Base-by-base conservation (phyloP, 2,329 filamentous ascomycete species). In the Aspergillus luchuensis region DNA sequence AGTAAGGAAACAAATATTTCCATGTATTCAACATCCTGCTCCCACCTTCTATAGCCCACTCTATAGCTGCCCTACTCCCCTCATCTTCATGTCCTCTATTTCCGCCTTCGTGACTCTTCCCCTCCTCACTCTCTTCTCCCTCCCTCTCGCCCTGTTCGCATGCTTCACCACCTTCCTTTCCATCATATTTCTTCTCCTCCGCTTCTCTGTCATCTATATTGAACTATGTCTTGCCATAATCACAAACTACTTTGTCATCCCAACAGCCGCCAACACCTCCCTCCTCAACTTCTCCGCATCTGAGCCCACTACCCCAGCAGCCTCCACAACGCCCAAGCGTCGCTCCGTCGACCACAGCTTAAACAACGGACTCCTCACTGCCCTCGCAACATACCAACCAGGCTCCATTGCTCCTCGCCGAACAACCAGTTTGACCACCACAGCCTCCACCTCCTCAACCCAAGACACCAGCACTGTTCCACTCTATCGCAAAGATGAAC, bases 131-230 rank as follows among this genome's bases (percentile, higher is more conserved):
- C 64, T 89, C 64, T 79, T 88, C 68, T 87, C 87, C 21, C 76
- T 89, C 11, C 88, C 88, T 8, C 80, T 90, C 56, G 81, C 85
- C 66, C 71, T 89, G 53, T 83, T 87, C 57, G 88, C 88, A 56
- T 83, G 82, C 63, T 76, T 89, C 64, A 90, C 88, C 33, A 87
- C 87, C 57, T 82, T 81, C 4, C 66, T 89, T 51, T 86, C 88
- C 41, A 84, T 88, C 64, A 79, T 83, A 39, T 79, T 89, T 38
- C 82, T 91, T 52, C 81, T 85, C 69, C 75, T 88, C 63, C 83
- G 87, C 23, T 82, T 88, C 23, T 77, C 84, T 49, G 70, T 89
- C 55, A 83, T 89, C 58, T 90, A 89, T 69, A 75, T 89, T 62
- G 87, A 90, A 68, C 79, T 90, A 55, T 83, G 80, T 47, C 73